A percentile compares a stretch with the other conserved stretches of the same genome.
phyloP scores from a whole-genome alignment of 495 filamentous ascomycete genomes.

The Hyphodiscus hymeniophilus region DNA sequence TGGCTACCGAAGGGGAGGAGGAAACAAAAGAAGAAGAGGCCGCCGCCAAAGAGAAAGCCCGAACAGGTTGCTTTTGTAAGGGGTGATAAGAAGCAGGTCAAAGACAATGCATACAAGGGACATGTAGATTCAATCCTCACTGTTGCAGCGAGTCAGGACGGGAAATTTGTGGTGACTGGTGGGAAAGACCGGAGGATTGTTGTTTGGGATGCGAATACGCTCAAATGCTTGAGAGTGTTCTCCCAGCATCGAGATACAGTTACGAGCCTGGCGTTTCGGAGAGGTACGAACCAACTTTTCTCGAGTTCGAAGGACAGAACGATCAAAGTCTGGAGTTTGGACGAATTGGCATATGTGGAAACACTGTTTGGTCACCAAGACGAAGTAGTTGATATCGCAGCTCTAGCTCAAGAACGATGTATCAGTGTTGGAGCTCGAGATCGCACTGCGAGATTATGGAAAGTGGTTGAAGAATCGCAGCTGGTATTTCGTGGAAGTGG shows the following conservation, averaged over 20 bases:
- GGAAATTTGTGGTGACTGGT: constrained; percentile 85
- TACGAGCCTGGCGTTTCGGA: constrained; percentile 73
- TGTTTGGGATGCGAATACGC: constrained; percentile 71
- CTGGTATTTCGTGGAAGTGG: constrained; percentile 85
- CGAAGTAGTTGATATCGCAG: constrained; percentile 71
- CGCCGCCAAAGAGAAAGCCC: constrained; percentile 60
- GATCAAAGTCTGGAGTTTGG: constrained; percentile 68
- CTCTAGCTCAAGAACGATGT: constrained; percentile 78
- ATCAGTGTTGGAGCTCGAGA: constrained; percentile 85
- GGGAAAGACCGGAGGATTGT: constrained; percentile 74
- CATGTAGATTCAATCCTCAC: constrained; percentile 70
- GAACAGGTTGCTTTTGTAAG: constrained; percentile 57
- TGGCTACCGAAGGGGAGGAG: constrained; percentile 36
- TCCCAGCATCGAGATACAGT: constrained; percentile 87
- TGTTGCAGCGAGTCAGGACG: constrained; percentile 79
- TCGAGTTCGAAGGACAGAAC: constrained; percentile 83
- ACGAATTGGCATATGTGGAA: constrained; percentile 83
- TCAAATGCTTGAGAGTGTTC: constrained; percentile 75
- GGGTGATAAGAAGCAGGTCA: constrained; percentile 53
- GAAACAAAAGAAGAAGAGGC: constrained; percentile 51
- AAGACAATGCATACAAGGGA: constrained; percentile 58
- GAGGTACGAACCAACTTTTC: constrained; percentile 88
- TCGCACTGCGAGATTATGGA: constrained; percentile 91
- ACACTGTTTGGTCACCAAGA: constrained; percentile 96
- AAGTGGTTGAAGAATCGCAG: constrained; percentile 90